These are phyloP conservation scores for Dothistroma septosporum DNA, from an alignment of 2,329 filamentous ascomycete species.

Conservation along the genomic window DNA sequence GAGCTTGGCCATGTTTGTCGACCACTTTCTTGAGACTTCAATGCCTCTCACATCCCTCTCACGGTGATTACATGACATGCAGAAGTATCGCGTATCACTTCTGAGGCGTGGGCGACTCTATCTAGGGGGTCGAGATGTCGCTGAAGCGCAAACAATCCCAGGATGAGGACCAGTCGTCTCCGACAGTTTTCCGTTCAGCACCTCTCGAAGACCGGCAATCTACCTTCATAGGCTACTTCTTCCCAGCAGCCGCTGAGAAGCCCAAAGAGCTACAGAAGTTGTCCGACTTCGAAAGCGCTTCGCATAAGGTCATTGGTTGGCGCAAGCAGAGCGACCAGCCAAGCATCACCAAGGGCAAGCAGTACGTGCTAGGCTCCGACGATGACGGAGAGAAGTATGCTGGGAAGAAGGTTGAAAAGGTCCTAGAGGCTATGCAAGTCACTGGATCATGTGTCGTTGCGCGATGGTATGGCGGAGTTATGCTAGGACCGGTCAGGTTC, in stretches of 20 bases:
- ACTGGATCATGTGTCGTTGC: constrained; percentile 50
- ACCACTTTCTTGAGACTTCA: background rate
- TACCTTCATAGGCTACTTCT: constrained; percentile 50
- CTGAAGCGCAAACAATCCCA: constrained; percentile 30
- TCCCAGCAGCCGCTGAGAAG: constrained; percentile 37
- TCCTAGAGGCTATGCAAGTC: constrained; percentile 44
- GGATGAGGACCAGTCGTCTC: constrained; percentile 6
- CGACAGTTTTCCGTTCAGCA: constrained; percentile 43
- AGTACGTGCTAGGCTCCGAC: constrained; percentile 46
- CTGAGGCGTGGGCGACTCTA: background rate
- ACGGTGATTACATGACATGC: background rate
- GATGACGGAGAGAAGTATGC: constrained; percentile 54
- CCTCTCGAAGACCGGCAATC: constrained; percentile 50
- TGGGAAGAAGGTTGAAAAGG: constrained; percentile 45
- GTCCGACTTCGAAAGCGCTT: constrained; percentile 43
- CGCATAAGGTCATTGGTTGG: constrained; percentile 52
- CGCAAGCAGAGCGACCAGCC: constrained; percentile 46
- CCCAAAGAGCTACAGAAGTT: constrained; percentile 42
- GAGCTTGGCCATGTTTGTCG: background rate
- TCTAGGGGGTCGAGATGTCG: constrained; percentile 19
- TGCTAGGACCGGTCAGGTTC: constrained; percentile 50
- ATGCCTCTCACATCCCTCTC: background rate
- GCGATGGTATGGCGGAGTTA: constrained; percentile 50
- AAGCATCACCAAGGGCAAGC: constrained; percentile 38
- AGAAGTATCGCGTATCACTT: background rate